Evolutionary conservation across 2,329 filamentous ascomycete genomes (phyloP).

Genomic region (Aureobasidium mangrovei): DNA sequence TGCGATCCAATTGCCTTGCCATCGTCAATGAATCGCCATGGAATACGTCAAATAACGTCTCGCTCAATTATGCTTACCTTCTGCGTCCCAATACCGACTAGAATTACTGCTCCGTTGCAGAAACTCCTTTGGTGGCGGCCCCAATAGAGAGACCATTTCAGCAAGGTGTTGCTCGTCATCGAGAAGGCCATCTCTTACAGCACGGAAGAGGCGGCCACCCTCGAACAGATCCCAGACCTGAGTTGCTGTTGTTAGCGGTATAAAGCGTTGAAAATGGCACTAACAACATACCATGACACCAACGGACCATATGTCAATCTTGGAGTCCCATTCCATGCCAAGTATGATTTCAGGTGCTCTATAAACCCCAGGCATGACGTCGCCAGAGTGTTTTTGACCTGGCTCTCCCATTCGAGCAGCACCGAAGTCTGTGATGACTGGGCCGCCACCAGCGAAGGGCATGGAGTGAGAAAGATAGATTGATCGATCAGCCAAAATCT

Average conservation of each 20-base stretch:
- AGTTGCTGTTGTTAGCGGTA: neutral
- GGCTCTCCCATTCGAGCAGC: neutral
- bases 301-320: constrained; percentile 13
- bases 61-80: constrained; percentile 1
- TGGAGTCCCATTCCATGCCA: constrained; percentile 7
- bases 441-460: neutral
- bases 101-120: constrained; percentile 7
- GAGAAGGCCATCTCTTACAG: neutral
- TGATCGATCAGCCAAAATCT: neutral
- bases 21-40: neutral
- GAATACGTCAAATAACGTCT: neutral
- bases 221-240: neutral
- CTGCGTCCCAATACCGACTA: neutral
- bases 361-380: constrained; percentile 10
- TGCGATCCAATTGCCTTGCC: constrained; percentile 24
- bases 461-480: neutral
- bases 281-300: constrained; percentile 11
- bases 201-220: neutral
- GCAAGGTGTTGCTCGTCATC: neutral
- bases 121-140: constrained; percentile 17
- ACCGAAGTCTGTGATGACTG: constrained; percentile 9
- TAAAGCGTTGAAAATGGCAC: neutral
- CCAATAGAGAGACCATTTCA: constrained; percentile 18
- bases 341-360: constrained; percentile 15
- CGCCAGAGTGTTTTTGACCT: neutral